phyloP scores from a whole-genome alignment of 2,329 filamentous ascomycete genomes.

The Annulohypoxylon truncatum region DNA sequence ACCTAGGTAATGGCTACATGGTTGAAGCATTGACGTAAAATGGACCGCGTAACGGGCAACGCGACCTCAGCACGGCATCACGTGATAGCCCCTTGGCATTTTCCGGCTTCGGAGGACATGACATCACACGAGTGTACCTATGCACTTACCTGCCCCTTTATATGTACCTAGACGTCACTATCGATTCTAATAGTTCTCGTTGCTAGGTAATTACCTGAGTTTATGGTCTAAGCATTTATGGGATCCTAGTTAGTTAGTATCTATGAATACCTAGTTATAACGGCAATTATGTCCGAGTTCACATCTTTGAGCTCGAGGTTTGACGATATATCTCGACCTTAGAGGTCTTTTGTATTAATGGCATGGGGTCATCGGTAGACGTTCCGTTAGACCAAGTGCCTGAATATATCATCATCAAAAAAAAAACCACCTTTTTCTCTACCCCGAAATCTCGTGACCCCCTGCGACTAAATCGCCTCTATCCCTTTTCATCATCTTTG shows the following conservation, averaged over 20 bases:
- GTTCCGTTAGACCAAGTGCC: slow-evolving; percentile 33
- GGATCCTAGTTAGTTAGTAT: neutral
- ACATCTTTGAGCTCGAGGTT: neutral
- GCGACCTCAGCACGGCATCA: slow-evolving; percentile 23
- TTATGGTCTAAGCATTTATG: neutral
- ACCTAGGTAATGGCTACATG: neutral
- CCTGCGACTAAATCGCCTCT: neutral
- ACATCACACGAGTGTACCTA: slow-evolving; percentile 10
- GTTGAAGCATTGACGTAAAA: slow-evolving; percentile 19
- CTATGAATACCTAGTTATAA: neutral
- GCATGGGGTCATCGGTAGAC: slow-evolving; percentile 35
- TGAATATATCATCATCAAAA: slow-evolving; percentile 47
- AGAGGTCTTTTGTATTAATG: slow-evolving; percentile 45
- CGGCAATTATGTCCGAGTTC: neutral
- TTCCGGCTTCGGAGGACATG: neutral
- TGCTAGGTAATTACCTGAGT: neutral
- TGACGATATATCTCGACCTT: slow-evolving; percentile 47
- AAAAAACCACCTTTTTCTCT: slow-evolving; percentile 28
- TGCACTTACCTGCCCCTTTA: neutral
- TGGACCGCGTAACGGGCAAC: slow-evolving; percentile 12
- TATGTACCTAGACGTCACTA: neutral
- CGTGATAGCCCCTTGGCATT: slow-evolving; percentile 11
- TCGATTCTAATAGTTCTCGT: neutral
- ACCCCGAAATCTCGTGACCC: slow-evolving; percentile 10
- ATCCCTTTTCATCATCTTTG: slow-evolving; percentile 26